Percentiles rank a stretch among this genome's conserved stretches.
These are phyloP conservation scores for Vigna reflexopilosa DNA, from an alignment of 306 rosid genomes.

Conservation along the genomic window DNA sequence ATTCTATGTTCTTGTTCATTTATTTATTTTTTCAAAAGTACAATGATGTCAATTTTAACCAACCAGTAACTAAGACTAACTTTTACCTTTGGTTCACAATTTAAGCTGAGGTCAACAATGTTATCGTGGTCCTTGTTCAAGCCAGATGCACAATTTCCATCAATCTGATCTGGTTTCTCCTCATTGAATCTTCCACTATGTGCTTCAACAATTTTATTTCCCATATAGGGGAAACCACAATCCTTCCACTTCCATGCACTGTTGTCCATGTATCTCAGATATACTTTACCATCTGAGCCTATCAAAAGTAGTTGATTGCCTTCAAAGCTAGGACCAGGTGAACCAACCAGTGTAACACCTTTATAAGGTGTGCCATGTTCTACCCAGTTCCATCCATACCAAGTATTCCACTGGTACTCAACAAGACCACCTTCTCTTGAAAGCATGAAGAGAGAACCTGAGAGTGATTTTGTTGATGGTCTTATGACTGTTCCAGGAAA, in stretches of 20 bases:
- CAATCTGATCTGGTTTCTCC: slow-evolving; percentile 45
- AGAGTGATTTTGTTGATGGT: slow-evolving; percentile 59
- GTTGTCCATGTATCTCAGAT: slow-evolving; percentile 74
- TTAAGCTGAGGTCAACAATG: slow-evolving; percentile 34
- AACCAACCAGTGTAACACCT: slow-evolving; percentile 67
- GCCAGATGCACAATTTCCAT: slow-evolving; percentile 50
- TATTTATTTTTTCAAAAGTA: background rate
- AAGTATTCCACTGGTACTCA: slow-evolving; percentile 80
- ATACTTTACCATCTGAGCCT: slow-evolving; percentile 91
- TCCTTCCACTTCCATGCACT: slow-evolving; percentile 87
- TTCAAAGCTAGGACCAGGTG: slow-evolving; percentile 86
- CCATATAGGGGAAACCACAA: slow-evolving; percentile 66
- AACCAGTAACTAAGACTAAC: slow-evolving; percentile 10
- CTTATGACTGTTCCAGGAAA: slow-evolving; percentile 80
- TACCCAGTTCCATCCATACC: slow-evolving; percentile 91
- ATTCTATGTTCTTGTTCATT: background rate
- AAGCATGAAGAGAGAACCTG: slow-evolving; percentile 88
- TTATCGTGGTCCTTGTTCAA: slow-evolving; percentile 45
- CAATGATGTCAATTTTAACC: background rate
- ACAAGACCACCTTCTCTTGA: slow-evolving; percentile 87
- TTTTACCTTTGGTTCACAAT: slow-evolving; percentile 79
- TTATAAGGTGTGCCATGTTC: slow-evolving; percentile 91
- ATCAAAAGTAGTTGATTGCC: slow-evolving; percentile 75
- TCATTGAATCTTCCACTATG: slow-evolving; percentile 40
- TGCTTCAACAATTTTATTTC: slow-evolving; percentile 45